phyloP scores from a whole-genome alignment of 306 rosid species.

The Pterocarpus santalinus region DNA sequence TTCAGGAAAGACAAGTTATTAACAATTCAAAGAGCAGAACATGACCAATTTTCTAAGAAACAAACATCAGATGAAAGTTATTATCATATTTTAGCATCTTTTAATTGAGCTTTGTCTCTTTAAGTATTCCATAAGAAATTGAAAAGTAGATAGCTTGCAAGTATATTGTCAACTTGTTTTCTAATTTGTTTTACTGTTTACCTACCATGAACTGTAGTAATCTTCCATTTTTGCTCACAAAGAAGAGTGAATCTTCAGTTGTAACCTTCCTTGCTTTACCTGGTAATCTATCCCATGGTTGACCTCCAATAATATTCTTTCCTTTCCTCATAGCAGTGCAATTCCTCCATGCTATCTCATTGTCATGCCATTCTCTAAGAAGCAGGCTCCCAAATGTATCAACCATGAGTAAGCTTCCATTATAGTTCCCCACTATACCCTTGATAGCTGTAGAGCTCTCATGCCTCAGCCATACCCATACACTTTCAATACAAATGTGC shows the following conservation, averaged over 20 bases:
- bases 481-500: constrained; percentile 70
- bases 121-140: constrained; percentile 28
- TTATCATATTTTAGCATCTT: constrained; percentile 1
- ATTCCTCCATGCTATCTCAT: constrained; percentile 78
- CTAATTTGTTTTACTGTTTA: constrained; percentile 20
- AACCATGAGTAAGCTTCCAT: constrained; percentile 82
- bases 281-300: constrained; percentile 87
- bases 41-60: background rate
- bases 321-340: constrained; percentile 79
- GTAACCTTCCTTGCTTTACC: constrained; percentile 66
- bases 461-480: constrained; percentile 93
- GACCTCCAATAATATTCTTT: constrained; percentile 70
- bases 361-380: constrained; percentile 77
- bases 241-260: constrained; percentile 82
- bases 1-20: constrained; percentile 3
- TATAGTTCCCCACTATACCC: constrained; percentile 86
- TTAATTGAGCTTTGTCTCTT: background rate
- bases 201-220: constrained; percentile 83
- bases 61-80: constrained; percentile 5
- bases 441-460: constrained; percentile 74
- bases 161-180: constrained; percentile 18
- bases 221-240: constrained; percentile 82
- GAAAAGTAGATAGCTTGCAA: constrained; percentile 37
- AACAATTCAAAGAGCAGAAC: constrained; percentile 1
- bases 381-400: constrained; percentile 78